Conservation (phyloP, 768 basidiomycete genomes). For the Galerina marginata region DNA sequence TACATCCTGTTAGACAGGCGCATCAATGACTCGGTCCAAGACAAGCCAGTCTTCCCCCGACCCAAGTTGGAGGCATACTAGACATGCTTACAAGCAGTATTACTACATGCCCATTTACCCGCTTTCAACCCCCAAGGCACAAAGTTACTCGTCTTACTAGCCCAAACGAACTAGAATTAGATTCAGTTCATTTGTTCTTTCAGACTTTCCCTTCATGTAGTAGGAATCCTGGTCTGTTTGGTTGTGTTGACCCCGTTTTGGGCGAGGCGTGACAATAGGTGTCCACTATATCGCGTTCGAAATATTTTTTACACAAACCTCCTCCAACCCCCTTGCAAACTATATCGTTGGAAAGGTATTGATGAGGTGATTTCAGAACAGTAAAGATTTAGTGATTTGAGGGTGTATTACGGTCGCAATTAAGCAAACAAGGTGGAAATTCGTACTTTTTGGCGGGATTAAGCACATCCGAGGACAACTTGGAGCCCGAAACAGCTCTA, state of each 20-base stretch:
- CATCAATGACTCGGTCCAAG: conserved; percentile 41
- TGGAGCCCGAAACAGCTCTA: too few species aligned
- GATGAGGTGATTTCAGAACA: too few species aligned
- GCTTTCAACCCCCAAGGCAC: conserved; percentile 14
- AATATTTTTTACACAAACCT: not conserved
- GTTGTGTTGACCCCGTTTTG: conserved; percentile 23
- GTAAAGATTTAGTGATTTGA: too few species aligned
- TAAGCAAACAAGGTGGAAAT: too few species aligned
- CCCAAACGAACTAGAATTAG: conserved; percentile 5
- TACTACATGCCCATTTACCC: not conserved
- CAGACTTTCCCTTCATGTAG: conserved; percentile 31
- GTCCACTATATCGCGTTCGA: conserved; percentile 21
- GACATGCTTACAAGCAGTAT: conserved; percentile 7
- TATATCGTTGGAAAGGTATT: too few species aligned
- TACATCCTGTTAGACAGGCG: conserved; percentile 36
- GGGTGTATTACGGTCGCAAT: too few species aligned
- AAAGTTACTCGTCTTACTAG: conserved; percentile 18
- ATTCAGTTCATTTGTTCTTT: conserved; percentile 18
- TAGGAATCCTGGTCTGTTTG: conserved; percentile 34
- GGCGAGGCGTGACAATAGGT: conserved; percentile 18
- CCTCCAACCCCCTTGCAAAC: too few species aligned
- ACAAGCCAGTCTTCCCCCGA: conserved; percentile 36
- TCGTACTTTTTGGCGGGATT: too few species aligned
- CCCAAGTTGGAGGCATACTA: conserved; percentile 25
- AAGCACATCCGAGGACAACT: too few species aligned